Evolutionary conservation across 768 basidiomycete species (phyloP).

Genomic region (Russula earlei): DNA sequence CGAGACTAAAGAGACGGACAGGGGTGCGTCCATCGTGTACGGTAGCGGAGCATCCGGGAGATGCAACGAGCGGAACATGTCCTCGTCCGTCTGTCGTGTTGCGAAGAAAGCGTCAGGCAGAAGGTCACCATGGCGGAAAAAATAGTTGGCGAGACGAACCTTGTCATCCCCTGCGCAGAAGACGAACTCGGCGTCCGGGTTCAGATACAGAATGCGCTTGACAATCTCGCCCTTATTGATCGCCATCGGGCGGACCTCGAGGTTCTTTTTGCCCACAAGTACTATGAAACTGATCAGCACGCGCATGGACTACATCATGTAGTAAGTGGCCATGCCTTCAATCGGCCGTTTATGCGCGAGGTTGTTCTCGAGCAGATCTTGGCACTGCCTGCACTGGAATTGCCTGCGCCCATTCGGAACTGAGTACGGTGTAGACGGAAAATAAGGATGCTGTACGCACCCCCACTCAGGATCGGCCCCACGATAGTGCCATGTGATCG

Average conservation of each 20-base stretch:
- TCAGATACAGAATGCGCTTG: slow-evolving; percentile 83
- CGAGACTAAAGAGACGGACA: slow-evolving; percentile 36
- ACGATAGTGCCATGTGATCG: slow-evolving; percentile 97
- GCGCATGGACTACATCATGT: background rate
- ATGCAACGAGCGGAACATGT: slow-evolving; percentile 92
- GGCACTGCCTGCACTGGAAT: slow-evolving; percentile 95
- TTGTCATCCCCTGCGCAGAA: slow-evolving; percentile 99
- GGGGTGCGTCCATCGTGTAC: slow-evolving; percentile 41
- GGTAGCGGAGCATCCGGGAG: slow-evolving; percentile 33
- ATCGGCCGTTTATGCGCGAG: slow-evolving; percentile 89
- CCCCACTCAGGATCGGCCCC: slow-evolving; percentile 93
- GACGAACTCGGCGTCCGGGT: slow-evolving; percentile 90
- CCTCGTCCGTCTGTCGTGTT: slow-evolving; percentile 75
- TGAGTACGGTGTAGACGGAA: background rate
- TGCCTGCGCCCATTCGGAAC: slow-evolving; percentile 33
- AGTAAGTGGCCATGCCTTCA: slow-evolving; percentile 48
- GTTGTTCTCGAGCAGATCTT: slow-evolving; percentile 92
- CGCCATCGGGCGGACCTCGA: slow-evolving; percentile 91
- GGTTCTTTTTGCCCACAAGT: slow-evolving; percentile 95
- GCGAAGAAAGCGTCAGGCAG: background rate
- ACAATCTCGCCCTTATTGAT: slow-evolving; percentile 99
- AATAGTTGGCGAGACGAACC: slow-evolving; percentile 30
- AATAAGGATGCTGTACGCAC: slow-evolving; percentile 34
- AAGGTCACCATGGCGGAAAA: too few species aligned
- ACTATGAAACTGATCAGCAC: slow-evolving; percentile 35